Base-by-base conservation (phyloP, 352 stramenopile genomes). In the Blastocystis sp. region DNA sequence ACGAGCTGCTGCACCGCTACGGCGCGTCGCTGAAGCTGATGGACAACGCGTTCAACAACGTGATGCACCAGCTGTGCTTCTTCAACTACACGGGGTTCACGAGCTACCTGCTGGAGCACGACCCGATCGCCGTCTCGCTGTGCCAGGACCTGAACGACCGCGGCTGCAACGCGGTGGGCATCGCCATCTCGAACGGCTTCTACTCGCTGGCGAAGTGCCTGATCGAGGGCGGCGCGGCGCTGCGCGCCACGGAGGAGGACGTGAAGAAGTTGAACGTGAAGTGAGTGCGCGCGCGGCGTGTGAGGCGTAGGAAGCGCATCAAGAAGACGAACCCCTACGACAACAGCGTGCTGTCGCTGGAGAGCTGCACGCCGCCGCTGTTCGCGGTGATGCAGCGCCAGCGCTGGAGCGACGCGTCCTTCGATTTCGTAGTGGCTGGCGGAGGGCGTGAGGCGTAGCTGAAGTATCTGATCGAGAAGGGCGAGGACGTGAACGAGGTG, bases 11-110 rank as follows among this genome's bases (percentile, higher is more conserved):
- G 31, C 63, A 80, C 66, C 50, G 35, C 10, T 70, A 79, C 29
- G 67, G 67, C 29, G 79, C 63, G 29, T 89, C 67, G 4, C 60
- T 80, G 63, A 89, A 89, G 60, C n/a, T 89, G n/a, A 2, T 89
- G 33, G 63, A 77, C 60, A 89, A 39, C 21, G 2, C 60, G 10
- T 77, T 66, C 26, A 89, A 89, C 31, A 80, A 89, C 39, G 67
- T 89, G 3, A 89, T 77, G 79, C 67, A 89, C 45, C 29, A 55
- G 74, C 29, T 85, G n/a, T 62, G 41, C 21, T 31, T 19, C 31
- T 85, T 69, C 55, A 85, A 85, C 51, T 85, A 85, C 35, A 55
- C 55, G 19, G 50, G 66, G 33, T 85, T 85, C 31, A 69, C 70
- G 74, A 24, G 66, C 26, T 85, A 85, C 50, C 16, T 85, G 10